Conservation (phyloP, 176 grass and related monocot species). For the Aechmea fasciata region DNA sequence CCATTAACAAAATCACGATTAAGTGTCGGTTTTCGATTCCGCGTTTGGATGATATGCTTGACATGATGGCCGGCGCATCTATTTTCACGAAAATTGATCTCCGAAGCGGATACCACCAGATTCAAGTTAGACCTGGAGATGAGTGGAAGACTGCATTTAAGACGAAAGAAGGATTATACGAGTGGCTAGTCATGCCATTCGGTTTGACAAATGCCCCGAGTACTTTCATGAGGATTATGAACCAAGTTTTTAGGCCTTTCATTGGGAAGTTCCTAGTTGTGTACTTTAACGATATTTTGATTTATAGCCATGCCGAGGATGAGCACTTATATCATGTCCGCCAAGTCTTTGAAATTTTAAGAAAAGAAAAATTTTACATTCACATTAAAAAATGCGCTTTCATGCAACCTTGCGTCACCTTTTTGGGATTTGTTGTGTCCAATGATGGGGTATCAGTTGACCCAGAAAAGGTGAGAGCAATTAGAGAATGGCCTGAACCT, state of each 20-base stretch:
- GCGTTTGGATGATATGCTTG: conserved; percentile 5
- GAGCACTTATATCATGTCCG: not conserved
- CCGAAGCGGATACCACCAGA: conserved; percentile 3
- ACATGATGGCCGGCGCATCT: not conserved
- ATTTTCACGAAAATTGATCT: conserved; percentile 17
- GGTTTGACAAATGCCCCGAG: conserved; percentile 1
- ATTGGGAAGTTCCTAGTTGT: not conserved
- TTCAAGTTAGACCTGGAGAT: not conserved
- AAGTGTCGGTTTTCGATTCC: not conserved
- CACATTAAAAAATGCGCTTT: not conserved
- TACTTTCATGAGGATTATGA: not conserved
- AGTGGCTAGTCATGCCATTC: conserved; percentile 3
- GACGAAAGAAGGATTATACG: not conserved
- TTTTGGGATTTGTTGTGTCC: not conserved
- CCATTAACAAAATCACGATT: conserved; percentile 5
- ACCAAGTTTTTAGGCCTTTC: not conserved
- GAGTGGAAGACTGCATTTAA: conserved; percentile 2
- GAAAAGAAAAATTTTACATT: not conserved
- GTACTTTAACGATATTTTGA: conserved; percentile 11
- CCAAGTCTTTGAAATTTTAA: not conserved
- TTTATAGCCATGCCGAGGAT: not conserved
- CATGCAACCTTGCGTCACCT: not conserved
- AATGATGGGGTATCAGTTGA: not conserved
- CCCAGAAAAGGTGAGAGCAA: not conserved
- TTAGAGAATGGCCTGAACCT: not conserved